A percentile compares a stretch with the other conserved stretches of the same genome.
Conservation (phyloP, 495 filamentous ascomycete species). For the Lepraria neglecta region DNA sequence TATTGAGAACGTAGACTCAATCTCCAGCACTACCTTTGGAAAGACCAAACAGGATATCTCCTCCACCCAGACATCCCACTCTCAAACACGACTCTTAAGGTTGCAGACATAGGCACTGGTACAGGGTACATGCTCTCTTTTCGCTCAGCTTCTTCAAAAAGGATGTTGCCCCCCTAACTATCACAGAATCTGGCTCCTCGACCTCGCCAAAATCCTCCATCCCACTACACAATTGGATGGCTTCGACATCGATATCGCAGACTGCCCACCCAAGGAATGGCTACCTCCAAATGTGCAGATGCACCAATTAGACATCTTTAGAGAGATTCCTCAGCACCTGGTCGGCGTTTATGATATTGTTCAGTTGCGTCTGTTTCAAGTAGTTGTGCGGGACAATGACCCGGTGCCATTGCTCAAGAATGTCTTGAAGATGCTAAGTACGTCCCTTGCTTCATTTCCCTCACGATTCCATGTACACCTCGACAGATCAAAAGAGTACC, state of each 20-base stretch:
- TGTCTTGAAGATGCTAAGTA: slow-evolving; percentile 13
- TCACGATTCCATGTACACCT: background rate
- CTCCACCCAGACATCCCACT: slow-evolving; percentile 31
- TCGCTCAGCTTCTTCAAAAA: background rate
- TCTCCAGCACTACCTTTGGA: slow-evolving; percentile 32
- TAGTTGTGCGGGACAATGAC: slow-evolving; percentile 10
- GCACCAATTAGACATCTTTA: slow-evolving; percentile 28
- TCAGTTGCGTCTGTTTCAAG: slow-evolving; percentile 25
- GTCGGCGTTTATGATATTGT: slow-evolving; percentile 36
- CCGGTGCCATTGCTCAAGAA: slow-evolving; percentile 12
- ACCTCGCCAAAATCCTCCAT: slow-evolving; percentile 29
- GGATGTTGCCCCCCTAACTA: background rate
- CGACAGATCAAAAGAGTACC: no score
- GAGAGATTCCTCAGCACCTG: slow-evolving; percentile 27
- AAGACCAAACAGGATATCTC: slow-evolving; percentile 28
- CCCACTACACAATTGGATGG: slow-evolving; percentile 28
- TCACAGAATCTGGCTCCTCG: slow-evolving; percentile 33
- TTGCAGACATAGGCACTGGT: slow-evolving; percentile 35
- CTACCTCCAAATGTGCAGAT: slow-evolving; percentile 33
- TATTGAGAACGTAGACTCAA: slow-evolving; percentile 23
- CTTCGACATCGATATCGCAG: slow-evolving; percentile 33
- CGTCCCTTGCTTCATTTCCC: background rate
- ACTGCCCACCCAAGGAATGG: slow-evolving; percentile 28
- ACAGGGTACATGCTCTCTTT: slow-evolving; percentile 27
- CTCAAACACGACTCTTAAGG: slow-evolving; percentile 23